phyloP scores from a whole-genome alignment of 2,329 filamentous ascomycete species.

The Emergomyces orientalis region DNA sequence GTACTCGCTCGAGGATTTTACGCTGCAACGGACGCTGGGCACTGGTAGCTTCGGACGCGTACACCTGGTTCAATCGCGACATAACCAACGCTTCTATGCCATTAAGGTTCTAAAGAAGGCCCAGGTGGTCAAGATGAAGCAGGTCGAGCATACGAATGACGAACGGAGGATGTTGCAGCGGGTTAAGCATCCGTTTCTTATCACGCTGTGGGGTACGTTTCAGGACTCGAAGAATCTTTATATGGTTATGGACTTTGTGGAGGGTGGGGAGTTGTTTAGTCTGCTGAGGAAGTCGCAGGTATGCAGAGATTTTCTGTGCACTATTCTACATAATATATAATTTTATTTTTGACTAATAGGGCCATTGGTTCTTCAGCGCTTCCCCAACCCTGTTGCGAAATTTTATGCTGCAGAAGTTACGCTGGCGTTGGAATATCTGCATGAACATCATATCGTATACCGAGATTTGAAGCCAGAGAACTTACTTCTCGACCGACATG shows the following conservation, averaged over 20 bases:
- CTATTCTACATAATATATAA: neutral
- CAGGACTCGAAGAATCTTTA: constrained; percentile 92
- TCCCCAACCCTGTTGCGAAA: constrained; percentile 96
- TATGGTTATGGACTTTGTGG: constrained; percentile 99
- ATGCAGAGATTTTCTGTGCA: constrained; percentile 38
- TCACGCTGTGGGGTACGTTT: constrained; percentile 97
- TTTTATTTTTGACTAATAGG: constrained; percentile 1
- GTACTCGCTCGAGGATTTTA: constrained; percentile 87
- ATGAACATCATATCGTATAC: constrained; percentile 94
- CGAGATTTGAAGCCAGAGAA: constrained; percentile 96
- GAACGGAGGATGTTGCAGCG: constrained; percentile 91
- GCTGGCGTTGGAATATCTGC: constrained; percentile 87
- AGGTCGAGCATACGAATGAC: constrained; percentile 98
- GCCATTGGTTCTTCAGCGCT: constrained; percentile 54
- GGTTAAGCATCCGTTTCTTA: constrained; percentile 95
- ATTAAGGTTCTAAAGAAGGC: constrained; percentile 98
- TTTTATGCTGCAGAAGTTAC: constrained; percentile 98
- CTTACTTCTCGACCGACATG: constrained; percentile 79
- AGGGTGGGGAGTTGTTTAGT: constrained; percentile 95
- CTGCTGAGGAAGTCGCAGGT: constrained; percentile 84
- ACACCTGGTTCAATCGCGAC: constrained; percentile 92
- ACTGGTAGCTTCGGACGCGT: constrained; percentile 96
- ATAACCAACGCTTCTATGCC: constrained; percentile 96
- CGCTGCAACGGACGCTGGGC: constrained; percentile 80
- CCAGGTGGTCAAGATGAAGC: constrained; percentile 99